These are phyloP conservation scores for Echeveria elegans DNA, from an alignment of 164 flowering plant genomes.

Conservation along the genomic window DNA sequence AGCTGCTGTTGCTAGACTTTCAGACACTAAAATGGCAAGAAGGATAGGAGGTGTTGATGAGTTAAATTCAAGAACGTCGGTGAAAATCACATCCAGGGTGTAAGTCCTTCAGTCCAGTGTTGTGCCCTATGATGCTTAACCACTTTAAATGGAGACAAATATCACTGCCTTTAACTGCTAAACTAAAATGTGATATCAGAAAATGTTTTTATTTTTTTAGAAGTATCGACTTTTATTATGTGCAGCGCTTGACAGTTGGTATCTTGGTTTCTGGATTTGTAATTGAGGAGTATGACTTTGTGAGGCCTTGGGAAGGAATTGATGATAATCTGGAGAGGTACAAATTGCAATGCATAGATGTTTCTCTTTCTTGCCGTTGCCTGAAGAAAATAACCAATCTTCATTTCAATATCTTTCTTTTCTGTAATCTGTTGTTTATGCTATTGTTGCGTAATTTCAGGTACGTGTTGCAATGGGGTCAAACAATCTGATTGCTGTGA, in stretches of 20 bases:
- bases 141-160: background rate
- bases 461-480: conserved; percentile 96
- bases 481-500: conserved; percentile 81
- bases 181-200: background rate
- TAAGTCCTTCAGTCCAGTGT: conserved; percentile 30
- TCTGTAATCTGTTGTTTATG: background rate
- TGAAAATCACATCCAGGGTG: conserved; percentile 85
- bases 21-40: conserved; percentile 92
- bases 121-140: background rate
- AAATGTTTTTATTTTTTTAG: background rate
- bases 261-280: conserved; percentile 78
- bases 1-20: conserved; percentile 99
- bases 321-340: conserved; percentile 77
- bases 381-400: too few species aligned
- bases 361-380: too few species aligned
- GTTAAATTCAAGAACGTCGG: conserved; percentile 88
- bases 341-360: background rate
- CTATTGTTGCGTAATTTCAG: conserved; percentile 38
- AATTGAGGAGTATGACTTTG: conserved; percentile 73
- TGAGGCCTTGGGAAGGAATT: conserved; percentile 83
- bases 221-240: conserved; percentile 11
- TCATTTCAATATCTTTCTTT: background rate
- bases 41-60: conserved; percentile 84
- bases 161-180: background rate
- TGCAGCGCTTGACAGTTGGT: conserved; percentile 86